phyloP scores from a whole-genome alignment of 176 grass and related monocot species.

The Zea mays region DNA sequence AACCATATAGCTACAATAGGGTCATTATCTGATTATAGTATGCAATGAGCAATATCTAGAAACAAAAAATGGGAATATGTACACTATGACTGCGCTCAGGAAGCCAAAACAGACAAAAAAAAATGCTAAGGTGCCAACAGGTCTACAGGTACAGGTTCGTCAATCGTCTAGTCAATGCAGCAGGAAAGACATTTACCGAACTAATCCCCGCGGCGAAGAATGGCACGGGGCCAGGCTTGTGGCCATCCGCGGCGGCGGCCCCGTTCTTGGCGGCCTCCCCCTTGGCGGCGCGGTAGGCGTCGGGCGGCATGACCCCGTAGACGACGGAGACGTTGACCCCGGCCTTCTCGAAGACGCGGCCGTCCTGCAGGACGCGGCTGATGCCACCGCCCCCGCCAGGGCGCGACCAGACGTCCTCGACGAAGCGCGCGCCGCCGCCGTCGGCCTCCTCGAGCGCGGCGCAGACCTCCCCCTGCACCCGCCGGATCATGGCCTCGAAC shows the following conservation, averaged over 20 bases:
- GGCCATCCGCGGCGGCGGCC: slow-evolving; percentile 28
- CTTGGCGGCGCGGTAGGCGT: slow-evolving; percentile 92
- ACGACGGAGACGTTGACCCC: slow-evolving; percentile 96
- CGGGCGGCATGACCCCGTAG: slow-evolving; percentile 90
- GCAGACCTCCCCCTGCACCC: slow-evolving; percentile 85
- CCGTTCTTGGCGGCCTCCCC: slow-evolving; percentile 50
- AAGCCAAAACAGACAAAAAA: not conserved
- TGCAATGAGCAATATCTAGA: not conserved
- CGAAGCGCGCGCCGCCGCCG: slow-evolving; percentile 60
- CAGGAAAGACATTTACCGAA: slow-evolving; percentile 51
- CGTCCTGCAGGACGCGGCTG: slow-evolving; percentile 94
- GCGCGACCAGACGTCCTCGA: slow-evolving; percentile 94
- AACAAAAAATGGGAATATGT: not conserved
- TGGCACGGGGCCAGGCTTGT: slow-evolving; percentile 71
- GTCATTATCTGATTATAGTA: not conserved
- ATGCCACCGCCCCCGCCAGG: slow-evolving; percentile 87
- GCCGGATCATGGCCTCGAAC: slow-evolving; percentile 94
- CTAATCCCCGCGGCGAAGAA: slow-evolving; percentile 96
- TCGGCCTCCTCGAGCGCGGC: slow-evolving; percentile 82
- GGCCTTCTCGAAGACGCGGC: slow-evolving; percentile 87
- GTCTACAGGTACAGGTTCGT: not conserved
- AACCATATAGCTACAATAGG: no score
- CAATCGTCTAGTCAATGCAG: not conserved
- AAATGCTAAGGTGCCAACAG: not conserved
- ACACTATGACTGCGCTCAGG: not conserved